Evolutionary conservation across 1,284 basidiomycete species (phyloP), one percentile per base, ranked within the genome.

Genomic region (Fomitopsis betulina): DNA sequence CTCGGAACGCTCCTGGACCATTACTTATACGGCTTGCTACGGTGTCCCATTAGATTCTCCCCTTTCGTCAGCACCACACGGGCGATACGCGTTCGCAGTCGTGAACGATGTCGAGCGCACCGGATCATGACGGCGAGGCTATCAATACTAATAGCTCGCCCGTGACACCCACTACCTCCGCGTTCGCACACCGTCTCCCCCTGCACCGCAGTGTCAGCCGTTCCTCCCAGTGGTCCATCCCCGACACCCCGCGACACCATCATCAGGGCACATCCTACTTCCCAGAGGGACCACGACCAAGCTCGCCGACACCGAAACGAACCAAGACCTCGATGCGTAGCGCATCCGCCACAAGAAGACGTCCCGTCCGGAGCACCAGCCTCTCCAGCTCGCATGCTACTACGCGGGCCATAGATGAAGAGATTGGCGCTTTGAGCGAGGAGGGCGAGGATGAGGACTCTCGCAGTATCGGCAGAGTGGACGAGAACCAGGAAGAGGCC

Each of bases 241-340:
- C 72, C 25, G 83, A 86, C 32, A 81, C 82, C 8, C 83, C 84
- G 23, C 75, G 74, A n/a, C 86, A 87, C 66, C 84, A 85, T 68
- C 75, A 83, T 62, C 82, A 85, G 66, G 87, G 85, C 54, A 85
- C 86, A 8, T 87, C 87, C 4, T 87, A 88, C 70, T 85, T 79
- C 66, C 72, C 78, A 50, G 62, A 70, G 53, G 63, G 75, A 15
- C 57, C 69, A 38, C 73, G 78, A 51, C 72, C 79, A 6, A 66
- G 75, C n/a, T 76, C 77, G 15, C 74, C 79, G 12, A 63, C 73
- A 57, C 60, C 71, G 42, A 72, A 76, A 53, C 76, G 74, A 43
- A 66, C 69, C 58, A 72, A 73, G 6, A 76, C 76, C 32, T 70
- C 79, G 25, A 66, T 76, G 32, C 72, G 82, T 53, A 81, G 72